A percentile compares a stretch with the other conserved stretches of the same genome.
Conservation (phyloP, 768 basidiomycete species). For the Pulveroboletus ravenelii region DNA sequence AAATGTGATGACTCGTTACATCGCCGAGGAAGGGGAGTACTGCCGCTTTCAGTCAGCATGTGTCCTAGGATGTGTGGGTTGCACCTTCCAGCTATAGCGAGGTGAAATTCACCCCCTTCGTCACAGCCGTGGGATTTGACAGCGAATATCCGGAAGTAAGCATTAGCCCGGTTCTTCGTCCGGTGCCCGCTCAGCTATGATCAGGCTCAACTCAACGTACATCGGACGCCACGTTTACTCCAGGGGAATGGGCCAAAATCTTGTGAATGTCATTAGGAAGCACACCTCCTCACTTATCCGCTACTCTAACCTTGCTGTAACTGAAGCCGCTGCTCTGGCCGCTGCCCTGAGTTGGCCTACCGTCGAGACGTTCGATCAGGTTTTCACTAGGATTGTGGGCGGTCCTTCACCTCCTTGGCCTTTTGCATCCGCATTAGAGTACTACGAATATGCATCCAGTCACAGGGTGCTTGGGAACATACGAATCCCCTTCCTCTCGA, state of each 20-base stretch:
- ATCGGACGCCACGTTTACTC: slow-evolving; percentile 66
- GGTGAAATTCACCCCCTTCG: slow-evolving; percentile 10
- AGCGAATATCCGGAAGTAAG: slow-evolving; percentile 34
- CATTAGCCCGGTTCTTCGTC: slow-evolving; percentile 7
- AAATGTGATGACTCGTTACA: slow-evolving; percentile 83
- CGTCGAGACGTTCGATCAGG: slow-evolving; percentile 54
- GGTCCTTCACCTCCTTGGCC: slow-evolving; percentile 58
- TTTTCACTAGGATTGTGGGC: slow-evolving; percentile 63
- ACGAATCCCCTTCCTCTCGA: slow-evolving; percentile 67
- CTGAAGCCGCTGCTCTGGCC: slow-evolving; percentile 44
- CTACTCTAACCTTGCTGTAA: slow-evolving; percentile 48
- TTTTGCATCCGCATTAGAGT: slow-evolving; percentile 40
- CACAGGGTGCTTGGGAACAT: slow-evolving; percentile 56
- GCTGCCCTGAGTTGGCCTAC: slow-evolving; percentile 49
- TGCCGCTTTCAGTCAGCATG: slow-evolving; percentile 63
- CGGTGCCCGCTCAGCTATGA: slow-evolving; percentile 4
- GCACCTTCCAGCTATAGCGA: slow-evolving; percentile 2
- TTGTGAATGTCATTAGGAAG: slow-evolving; percentile 51
- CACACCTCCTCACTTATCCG: slow-evolving; percentile 45
- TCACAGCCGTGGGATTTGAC: slow-evolving; percentile 48
- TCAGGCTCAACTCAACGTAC: slow-evolving; percentile 52
- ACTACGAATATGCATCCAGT: slow-evolving; percentile 53
- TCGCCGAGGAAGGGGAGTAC: slow-evolving; percentile 73
- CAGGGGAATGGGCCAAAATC: slow-evolving; percentile 72
- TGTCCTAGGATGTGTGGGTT: slow-evolving; percentile 69